Conservation (phyloP, 1,284 basidiomycete genomes). For the Puccinia sorghi region DNA sequence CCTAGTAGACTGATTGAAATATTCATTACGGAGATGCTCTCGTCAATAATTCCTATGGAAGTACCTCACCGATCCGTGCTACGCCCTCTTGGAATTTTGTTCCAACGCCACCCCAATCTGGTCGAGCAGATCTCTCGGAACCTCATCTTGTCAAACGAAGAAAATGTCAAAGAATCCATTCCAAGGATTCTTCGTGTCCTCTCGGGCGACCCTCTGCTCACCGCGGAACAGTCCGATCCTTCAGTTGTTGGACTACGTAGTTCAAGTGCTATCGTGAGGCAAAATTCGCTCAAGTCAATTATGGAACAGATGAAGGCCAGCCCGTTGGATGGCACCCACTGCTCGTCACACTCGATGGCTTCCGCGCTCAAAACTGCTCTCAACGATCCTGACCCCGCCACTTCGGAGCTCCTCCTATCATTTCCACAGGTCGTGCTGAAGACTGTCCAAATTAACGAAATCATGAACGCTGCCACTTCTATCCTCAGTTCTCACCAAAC, state of each 20-base stretch:
- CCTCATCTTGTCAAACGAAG: constrained; percentile 3
- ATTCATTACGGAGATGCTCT: constrained; percentile 16
- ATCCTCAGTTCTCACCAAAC: constrained; percentile 17
- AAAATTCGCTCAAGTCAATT: constrained; percentile 24
- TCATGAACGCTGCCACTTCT: constrained; percentile 10
- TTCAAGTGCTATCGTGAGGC: constrained; percentile 39
- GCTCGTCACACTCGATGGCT: neutral
- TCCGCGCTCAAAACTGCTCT: constrained; percentile 28
- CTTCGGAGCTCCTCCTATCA: constrained; percentile 25
- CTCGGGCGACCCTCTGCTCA: constrained; percentile 28
- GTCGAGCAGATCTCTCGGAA: constrained; percentile 29
- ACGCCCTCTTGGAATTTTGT: constrained; percentile 41
- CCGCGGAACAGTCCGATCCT: neutral
- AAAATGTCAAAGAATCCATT: constrained; percentile 15
- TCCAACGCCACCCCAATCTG: constrained; percentile 32
- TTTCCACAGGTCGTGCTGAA: constrained; percentile 29
- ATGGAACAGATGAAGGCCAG: constrained; percentile 23
- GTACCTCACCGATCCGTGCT: constrained; percentile 16
- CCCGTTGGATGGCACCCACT: neutral
- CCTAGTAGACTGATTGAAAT: constrained; percentile 6
- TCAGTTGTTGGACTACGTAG: constrained; percentile 37
- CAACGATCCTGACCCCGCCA: constrained; percentile 33
- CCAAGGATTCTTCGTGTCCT: constrained; percentile 33
- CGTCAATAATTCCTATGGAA: constrained; percentile 21
- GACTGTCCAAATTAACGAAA: neutral